Evolutionary conservation across 2,329 filamentous ascomycete genomes (phyloP).

Genomic region (Calonectria hongkongensis): DNA sequence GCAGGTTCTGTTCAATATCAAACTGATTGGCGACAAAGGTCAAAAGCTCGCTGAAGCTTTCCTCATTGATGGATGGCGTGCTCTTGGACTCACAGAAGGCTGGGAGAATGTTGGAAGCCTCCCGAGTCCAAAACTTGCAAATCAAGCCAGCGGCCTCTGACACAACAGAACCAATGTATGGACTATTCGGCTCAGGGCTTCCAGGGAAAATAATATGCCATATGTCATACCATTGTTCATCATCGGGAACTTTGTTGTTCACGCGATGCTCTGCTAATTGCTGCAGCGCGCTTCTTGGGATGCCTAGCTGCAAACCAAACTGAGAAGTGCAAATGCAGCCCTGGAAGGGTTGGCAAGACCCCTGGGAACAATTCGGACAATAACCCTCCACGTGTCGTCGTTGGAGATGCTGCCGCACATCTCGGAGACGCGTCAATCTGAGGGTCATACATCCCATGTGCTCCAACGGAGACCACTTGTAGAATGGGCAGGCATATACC

Average conservation of each 20-base stretch:
- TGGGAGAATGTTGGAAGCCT: neutral
- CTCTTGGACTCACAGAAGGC: neutral
- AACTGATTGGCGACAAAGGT: neutral
- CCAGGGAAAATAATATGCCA: neutral
- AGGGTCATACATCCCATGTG: neutral
- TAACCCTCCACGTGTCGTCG: neutral
- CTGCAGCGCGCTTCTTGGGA: neutral
- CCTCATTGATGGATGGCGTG: neutral
- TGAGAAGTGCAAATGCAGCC: neutral
- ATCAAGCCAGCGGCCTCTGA: neutral
- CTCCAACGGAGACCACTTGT: neutral
- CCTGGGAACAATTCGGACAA: neutral
- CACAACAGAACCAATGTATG: neutral
- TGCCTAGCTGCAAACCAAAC: neutral
- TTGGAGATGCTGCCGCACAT: neutral
- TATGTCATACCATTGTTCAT: neutral
- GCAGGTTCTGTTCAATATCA: neutral
- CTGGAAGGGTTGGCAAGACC: neutral
- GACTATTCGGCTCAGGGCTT: neutral
- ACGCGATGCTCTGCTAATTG: neutral
- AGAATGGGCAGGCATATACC: neutral
- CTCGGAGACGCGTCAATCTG: constrained; percentile 8
- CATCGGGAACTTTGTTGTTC: no score
- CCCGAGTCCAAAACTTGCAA: neutral
- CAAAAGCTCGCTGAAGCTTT: neutral